Base-by-base conservation (phyloP, 148 eudicot genomes). In the Beta vulgaris region DNA sequence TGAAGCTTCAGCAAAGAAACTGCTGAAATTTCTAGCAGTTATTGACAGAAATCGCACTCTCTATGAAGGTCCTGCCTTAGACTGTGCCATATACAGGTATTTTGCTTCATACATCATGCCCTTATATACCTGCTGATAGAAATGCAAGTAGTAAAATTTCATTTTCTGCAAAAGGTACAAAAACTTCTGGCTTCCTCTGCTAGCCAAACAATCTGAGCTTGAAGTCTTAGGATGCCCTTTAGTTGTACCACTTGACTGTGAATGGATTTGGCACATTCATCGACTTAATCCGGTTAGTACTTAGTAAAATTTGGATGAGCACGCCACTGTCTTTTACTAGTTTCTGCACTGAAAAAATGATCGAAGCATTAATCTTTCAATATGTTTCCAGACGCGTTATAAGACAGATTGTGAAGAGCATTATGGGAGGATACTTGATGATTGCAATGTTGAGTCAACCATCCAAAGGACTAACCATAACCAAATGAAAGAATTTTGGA, bases 241-340 rank as follows among this genome's bases (percentile, higher is more conserved):
- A 72, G 95, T 88, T 76, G 91, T 87, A 49, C 97, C 97, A 54
- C 89, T 93, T 76, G 98, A 93, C 69, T 91, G 92, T 77, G 98
- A 93, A 88, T 93, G 97, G 97, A 80, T 91, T 77, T 93, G 97
- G 97, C 95, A 91, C 34, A 91, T 92, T 77, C 98, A 93, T 86
- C 86, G 92, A 82, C 97, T 93, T 62, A 93, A 91, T 79, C 97
- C 95, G 49, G 92, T 93, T 87, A 44, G 87, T 36, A n/a, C n/a
- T n/a, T n/a, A n/a, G n/a, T n/a, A n/a, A n/a, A n/a, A n/a, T n/a
- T n/a, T n/a, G n/a, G n/a, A n/a, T n/a, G n/a, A n/a, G n/a, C n/a
- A n/a, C n/a, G n/a, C n/a, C n/a, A n/a, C n/a, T n/a, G 68, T 76
- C 71, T 73, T 0, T 49, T 10, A 16, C 2, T 59, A 19, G 14